Evolutionary conservation across 2,329 filamentous ascomycete species (phyloP), one percentile per base, ranked within the genome.

Genomic region (Penicillium sp.): DNA sequence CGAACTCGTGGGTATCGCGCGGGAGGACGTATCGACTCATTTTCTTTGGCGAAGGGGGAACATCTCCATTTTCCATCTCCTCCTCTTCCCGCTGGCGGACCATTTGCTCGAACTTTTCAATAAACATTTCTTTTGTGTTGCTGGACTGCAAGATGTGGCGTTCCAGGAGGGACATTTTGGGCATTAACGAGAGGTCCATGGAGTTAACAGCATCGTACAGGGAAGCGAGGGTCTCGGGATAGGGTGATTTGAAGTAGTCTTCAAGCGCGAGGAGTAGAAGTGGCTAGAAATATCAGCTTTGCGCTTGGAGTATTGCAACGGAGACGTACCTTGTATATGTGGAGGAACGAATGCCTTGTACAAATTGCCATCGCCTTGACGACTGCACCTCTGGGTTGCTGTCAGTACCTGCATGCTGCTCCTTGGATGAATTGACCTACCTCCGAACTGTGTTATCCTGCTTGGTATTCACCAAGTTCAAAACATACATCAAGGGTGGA

Each of bases 301-400:
- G 4, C 21, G 7, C 53, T 57, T 21, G 50, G 13, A 19, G 39
- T 21, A 19, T 41, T 41, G 31, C 27, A 16, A 11, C 13, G 3
- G 24, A 9, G 27, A 19, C 80, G 64, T 73, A 89, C 90, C 84
- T 99, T 99, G 80, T 99, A 99, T 62, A 99, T 99, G 76, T 99
- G 95, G 64, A 99, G 79, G 75, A 99, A 99, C 3, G 95, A 93
- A 79, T 99, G 95, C 44, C 95, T 84, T 8, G 95, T 99, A 80
- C 95, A 99, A 65, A 99, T 97, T 29, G 95, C 95, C 95, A 99
- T 99, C 43, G 95, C 91, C 73, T 98, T 98, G 57, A 98, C 93
- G 49, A 97, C 84, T 21, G 95, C 95, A 57, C 95, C 95, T 83
- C 95, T 88, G 59, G 39, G 31, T 44, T 43, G 43, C 61, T 52